A percentile compares a stretch with the other conserved stretches of the same genome.
phyloP scores from a whole-genome alignment of 2,329 filamentous ascomycete species.

The Sclerotinia nivalis region DNA sequence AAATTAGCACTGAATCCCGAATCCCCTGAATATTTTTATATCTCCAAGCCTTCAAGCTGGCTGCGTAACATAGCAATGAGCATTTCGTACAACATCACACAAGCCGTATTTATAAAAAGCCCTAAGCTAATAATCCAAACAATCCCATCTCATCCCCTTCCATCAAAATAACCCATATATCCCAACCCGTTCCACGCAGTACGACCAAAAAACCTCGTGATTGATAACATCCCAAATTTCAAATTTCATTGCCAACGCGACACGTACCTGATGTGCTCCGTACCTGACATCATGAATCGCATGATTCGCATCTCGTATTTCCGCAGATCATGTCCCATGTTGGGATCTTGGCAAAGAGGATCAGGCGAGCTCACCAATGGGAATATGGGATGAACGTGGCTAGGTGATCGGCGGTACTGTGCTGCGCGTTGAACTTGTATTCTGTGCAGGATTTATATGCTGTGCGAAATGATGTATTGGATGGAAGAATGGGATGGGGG shows the following conservation, averaged over 20 bases:
- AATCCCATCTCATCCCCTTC: not conserved
- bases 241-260: not conserved
- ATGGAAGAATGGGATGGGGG: not conserved
- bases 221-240: not conserved
- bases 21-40: not conserved
- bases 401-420: not conserved
- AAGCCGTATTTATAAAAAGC: not conserved
- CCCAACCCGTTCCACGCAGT: not conserved
- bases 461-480: not conserved
- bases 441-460: not conserved
- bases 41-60: not conserved
- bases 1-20: not conserved
- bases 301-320: conserved; percentile 1
- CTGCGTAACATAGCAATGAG: not conserved
- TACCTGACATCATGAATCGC: conserved; percentile 7
- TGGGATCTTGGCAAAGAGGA: conserved; percentile 4
- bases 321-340: not conserved
- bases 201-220: not conserved
- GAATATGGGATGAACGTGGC: not conserved
- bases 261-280: not conserved
- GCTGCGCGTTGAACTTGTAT: not conserved
- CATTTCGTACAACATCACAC: not conserved
- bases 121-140: not conserved
- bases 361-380: not conserved
- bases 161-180: not conserved